phyloP scores from a whole-genome alignment of 2,329 filamentous ascomycete genomes.

The Tothia fuscella region DNA sequence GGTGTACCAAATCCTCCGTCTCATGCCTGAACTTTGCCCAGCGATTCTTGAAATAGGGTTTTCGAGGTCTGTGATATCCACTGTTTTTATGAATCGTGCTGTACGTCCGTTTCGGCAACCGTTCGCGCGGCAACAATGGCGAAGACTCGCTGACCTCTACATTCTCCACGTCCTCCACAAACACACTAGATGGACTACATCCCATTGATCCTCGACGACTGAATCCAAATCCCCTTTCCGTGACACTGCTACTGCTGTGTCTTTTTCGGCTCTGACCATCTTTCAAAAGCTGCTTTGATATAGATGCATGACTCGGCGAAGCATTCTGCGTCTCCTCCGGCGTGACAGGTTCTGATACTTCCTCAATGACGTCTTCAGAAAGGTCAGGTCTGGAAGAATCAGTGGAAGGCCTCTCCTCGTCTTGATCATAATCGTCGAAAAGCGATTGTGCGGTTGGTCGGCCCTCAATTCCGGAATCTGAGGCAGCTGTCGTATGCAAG shows the following conservation, averaged over 20 bases:
- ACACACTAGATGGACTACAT: slow-evolving; percentile 11
- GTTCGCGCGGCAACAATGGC: slow-evolving; percentile 7
- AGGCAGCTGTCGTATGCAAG: slow-evolving; percentile 17
- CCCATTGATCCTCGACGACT: neutral
- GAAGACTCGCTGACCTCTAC: slow-evolving; percentile 17
- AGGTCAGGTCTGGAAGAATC: slow-evolving; percentile 34
- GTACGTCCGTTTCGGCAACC: slow-evolving; percentile 4
- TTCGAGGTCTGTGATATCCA: neutral
- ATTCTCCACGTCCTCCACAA: slow-evolving; percentile 20
- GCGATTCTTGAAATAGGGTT: slow-evolving; percentile 4
- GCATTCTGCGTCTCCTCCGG: slow-evolving; percentile 27
- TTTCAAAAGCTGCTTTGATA: slow-evolving; percentile 9
- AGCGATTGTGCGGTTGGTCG: slow-evolving; percentile 8
- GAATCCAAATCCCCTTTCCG: neutral
- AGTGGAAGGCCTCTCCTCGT: slow-evolving; percentile 18
- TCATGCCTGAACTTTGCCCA: slow-evolving; percentile 4
- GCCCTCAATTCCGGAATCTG: slow-evolving; percentile 16
- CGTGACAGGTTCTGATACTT: slow-evolving; percentile 48
- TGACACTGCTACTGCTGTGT: too few relatives aligned
- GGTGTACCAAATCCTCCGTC: neutral
- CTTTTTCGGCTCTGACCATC: slow-evolving; percentile 8
- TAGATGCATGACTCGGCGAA: slow-evolving; percentile 3
- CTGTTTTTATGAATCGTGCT: neutral
- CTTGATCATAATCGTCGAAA: slow-evolving; percentile 14
- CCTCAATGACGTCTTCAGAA: slow-evolving; percentile 52